A percentile compares a stretch with the other conserved stretches of the same genome.
These are phyloP conservation scores for Oropetium thomaeum DNA, from an alignment of 176 grass and related monocot genomes.

Conservation along the genomic window DNA sequence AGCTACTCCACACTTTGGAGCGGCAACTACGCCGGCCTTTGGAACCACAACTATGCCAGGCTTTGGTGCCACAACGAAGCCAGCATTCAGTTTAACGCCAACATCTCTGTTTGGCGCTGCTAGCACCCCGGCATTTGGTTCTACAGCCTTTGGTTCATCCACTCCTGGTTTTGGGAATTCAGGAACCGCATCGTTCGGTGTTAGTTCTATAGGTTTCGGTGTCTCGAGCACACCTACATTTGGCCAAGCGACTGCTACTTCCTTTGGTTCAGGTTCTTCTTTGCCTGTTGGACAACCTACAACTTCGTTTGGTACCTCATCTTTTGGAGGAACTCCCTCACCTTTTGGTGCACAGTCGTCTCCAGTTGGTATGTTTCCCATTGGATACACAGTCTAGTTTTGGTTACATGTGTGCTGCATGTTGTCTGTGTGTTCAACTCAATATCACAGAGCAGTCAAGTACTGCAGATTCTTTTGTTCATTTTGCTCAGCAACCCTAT, in stretches of 20 bases:
- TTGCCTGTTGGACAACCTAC: slow-evolving; percentile 64
- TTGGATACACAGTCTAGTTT: slow-evolving; percentile 17
- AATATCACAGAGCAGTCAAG: slow-evolving; percentile 14
- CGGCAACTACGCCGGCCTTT: slow-evolving; percentile 29
- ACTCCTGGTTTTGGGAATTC: slow-evolving; percentile 57
- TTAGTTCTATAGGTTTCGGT: slow-evolving; percentile 52
- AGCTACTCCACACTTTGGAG: slow-evolving; percentile 54
- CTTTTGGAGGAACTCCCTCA: slow-evolving; percentile 67
- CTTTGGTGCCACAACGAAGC: neutral
- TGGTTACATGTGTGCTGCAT: neutral
- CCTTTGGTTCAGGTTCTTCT: slow-evolving; percentile 76
- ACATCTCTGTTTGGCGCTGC: slow-evolving; percentile 60
- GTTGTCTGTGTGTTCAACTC: slow-evolving; percentile 17
- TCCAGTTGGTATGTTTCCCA: slow-evolving; percentile 64
- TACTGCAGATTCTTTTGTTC: slow-evolving; percentile 5
- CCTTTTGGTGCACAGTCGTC: slow-evolving; percentile 68
- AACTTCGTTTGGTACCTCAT: slow-evolving; percentile 54
- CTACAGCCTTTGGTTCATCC: slow-evolving; percentile 59
- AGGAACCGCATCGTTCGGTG: slow-evolving; percentile 64
- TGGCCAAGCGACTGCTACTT: too few relatives aligned
- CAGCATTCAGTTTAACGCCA: slow-evolving; percentile 57
- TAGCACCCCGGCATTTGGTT: slow-evolving; percentile 59
- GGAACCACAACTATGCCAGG: neutral
- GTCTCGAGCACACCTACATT: slow-evolving; percentile 60
- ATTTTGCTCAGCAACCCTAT: neutral